A percentile compares a stretch with the other conserved stretches of the same genome.
Evolutionary conservation across 148 eudicot genomes (phyloP).

Genomic region (Cornus florida): DNA sequence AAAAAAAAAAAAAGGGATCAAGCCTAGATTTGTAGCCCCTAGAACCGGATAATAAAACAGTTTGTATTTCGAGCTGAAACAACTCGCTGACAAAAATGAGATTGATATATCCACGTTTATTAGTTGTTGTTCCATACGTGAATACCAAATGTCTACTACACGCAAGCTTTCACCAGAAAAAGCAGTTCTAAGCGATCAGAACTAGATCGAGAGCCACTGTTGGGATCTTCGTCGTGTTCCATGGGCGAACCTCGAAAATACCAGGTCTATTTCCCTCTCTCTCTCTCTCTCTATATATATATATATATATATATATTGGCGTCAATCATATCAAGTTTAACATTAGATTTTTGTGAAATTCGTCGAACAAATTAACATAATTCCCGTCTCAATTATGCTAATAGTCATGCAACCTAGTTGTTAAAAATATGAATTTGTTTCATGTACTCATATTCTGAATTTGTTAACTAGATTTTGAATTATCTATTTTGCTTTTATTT

Average conservation of each 20-base stretch:
- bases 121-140: no score
- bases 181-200: not conserved
- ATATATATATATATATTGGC: no score
- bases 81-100: no score
- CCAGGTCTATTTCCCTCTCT: slow-evolving; percentile 40
- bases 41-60: no score
- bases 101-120: no score
- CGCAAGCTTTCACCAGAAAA: no score
- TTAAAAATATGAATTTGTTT: not conserved
- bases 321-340: not conserved
- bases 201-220: not conserved
- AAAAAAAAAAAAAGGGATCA: no score
- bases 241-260: slow-evolving; percentile 54
- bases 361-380: not conserved
- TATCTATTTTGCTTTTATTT: not conserved
- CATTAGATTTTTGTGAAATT: not conserved
- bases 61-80: no score
- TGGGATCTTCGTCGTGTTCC: slow-evolving; percentile 13
- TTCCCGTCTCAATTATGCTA: not conserved
- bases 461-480: not conserved
- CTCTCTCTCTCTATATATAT: not conserved
- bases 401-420: not conserved
- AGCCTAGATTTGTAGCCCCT: no score
- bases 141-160: no score
- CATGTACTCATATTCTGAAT: not conserved